These are phyloP conservation scores for Lentinula sp. DNA, from an alignment of 768 basidiomycete species.

Conservation along the genomic window DNA sequence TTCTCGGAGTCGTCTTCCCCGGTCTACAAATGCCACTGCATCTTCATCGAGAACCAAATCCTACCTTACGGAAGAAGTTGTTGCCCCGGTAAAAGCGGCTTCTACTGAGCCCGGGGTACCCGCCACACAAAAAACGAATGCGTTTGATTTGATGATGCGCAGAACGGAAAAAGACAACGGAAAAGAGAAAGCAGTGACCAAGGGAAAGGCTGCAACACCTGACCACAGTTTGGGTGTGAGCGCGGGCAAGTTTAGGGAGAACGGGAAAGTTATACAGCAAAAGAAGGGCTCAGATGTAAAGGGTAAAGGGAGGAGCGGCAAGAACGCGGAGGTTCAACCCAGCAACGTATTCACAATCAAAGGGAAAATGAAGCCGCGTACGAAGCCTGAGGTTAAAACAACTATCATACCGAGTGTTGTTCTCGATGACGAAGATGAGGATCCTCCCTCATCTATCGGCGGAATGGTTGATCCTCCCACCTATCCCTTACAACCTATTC, in stretches of 20 bases:
- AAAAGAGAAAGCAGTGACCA: neutral
- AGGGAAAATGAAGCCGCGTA: constrained; percentile 3
- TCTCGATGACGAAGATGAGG: neutral
- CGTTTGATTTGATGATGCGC: neutral
- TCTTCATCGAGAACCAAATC: neutral
- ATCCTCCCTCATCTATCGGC: neutral
- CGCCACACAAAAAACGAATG: neutral
- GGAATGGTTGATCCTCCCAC: neutral
- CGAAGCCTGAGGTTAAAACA: neutral
- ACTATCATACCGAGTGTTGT: neutral
- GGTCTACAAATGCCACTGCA: neutral
- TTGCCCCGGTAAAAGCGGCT: neutral
- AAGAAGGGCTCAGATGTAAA: neutral
- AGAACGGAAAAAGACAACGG: neutral
- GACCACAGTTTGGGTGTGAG: neutral
- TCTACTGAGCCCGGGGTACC: neutral
- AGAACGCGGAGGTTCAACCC: neutral
- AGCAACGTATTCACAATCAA: neutral
- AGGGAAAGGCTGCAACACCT: neutral
- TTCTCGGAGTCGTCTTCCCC: constrained; percentile 1
- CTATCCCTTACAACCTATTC: neutral
- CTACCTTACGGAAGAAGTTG: neutral
- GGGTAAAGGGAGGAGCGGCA: neutral
- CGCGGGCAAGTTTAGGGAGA: neutral
- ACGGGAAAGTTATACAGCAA: neutral